Base-by-base conservation (phyloP, 257 asterid genomes). In the Parsonsia alboflavescens region DNA sequence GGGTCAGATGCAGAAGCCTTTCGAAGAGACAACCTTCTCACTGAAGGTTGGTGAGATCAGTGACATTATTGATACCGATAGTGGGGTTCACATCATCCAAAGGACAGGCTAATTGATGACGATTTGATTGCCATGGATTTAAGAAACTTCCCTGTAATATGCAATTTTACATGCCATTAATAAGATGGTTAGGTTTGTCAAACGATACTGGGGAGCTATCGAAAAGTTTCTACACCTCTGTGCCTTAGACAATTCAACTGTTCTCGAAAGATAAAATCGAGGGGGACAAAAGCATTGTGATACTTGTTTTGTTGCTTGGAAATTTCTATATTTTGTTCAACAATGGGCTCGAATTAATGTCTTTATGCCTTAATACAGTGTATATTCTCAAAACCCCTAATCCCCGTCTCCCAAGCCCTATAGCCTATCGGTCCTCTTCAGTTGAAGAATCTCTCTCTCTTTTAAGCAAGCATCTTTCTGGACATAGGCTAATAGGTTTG, bases 1-100 rank as follows among this genome's bases (percentile, higher is more conserved):
- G 86, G 96, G 96, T 68, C 91, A 90, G 88, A 93, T 93, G 98
- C 98, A 93, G 90, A 93, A 89, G 84, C 94, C 98, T 62, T 93
- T 93, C 77, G 98, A 93, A 80, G 91, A 86, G 73, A 89, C 89
- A 63, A 80, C 98, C 5, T 88, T 79, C 75, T 88, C 85, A 30
- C 85, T 93, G 22, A 84, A 86, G 84, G 82, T 87, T 77, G 98
- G 96, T 53, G 96, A 93, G 79, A 86, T 90, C 64, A 93, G 98
- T 52, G 91, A 89, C 75, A 85, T 89, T 12, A 87, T 93, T 78
- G 93, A 93, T 72, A 93, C 98, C 56, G 93, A 93, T 49, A 93
- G 98, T 69, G 98, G 98, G 52, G 96, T 86, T 83, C 98, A 90
- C 86, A 89, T 93, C 85, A 93, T 93, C 79, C 63, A 54, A 85